Evolutionary conservation across 192 early-diverging fungal species (phyloP).

Genomic region (Mortierella antarctica): DNA sequence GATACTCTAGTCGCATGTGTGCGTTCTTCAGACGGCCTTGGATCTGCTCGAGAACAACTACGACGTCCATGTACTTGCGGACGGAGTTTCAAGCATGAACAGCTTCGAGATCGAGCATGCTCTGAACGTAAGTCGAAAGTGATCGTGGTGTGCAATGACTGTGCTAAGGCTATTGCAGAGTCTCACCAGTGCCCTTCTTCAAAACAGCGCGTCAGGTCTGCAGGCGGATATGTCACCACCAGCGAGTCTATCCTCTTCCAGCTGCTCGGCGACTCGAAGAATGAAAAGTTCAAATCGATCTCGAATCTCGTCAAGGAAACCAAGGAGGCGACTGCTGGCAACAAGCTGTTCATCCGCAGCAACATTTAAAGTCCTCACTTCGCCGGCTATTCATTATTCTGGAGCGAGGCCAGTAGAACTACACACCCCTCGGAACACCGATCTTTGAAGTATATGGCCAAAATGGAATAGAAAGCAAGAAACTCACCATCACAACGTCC

Average conservation of each 20-base stretch:
- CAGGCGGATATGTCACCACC: constrained; percentile 81
- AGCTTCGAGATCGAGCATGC: constrained; percentile 87
- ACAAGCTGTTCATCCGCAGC: constrained; percentile 65
- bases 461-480: too few relatives aligned
- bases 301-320: constrained; percentile 88
- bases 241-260: constrained; percentile 85
- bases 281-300: constrained; percentile 82
- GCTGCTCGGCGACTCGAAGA: constrained; percentile 67
- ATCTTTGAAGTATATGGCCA: too few relatives aligned
- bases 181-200: not conserved
- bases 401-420: too few relatives aligned
- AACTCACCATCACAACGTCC: too few relatives aligned
- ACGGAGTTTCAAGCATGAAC: constrained; percentile 93
- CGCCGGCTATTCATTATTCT: too few relatives aligned
- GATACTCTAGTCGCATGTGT: constrained; percentile 85
- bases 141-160: not conserved
- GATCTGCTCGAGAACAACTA: constrained; percentile 82
- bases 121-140: constrained; percentile 64
- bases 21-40: constrained; percentile 93
- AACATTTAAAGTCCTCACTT: constrained; percentile 30
- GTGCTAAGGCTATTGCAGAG: too few relatives aligned
- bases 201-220: constrained; percentile 63
- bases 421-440: too few relatives aligned
- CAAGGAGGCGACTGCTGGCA: constrained; percentile 70
- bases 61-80: constrained; percentile 90